Base-by-base conservation (phyloP, 192 early-diverging fungal genomes). In the Coemansia sp. region DNA sequence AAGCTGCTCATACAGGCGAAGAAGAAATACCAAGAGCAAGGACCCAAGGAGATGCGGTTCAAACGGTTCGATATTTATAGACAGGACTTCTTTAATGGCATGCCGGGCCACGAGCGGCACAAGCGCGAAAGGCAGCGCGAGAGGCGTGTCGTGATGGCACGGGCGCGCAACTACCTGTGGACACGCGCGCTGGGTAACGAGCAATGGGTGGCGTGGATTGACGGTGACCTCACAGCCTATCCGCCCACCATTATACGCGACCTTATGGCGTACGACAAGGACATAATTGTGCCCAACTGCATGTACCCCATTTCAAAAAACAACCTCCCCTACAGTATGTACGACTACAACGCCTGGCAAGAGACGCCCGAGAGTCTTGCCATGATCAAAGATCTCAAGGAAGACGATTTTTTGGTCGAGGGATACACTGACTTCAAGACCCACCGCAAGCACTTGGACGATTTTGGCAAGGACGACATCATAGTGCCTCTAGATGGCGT, bases 131-230 rank as follows among this genome's bases (percentile, higher is more conserved):
- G 81, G 21, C 90, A 91, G 68, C 68, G 69, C 9, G 67, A 82
- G 37, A 84, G 90, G 27, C 84, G 90, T 31, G 76, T 69, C 31
- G 82, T 85, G 42, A 84, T 91, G 77, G 88, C 90, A 21, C 79
- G 80, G 15, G 84, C 84, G 42, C 84, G 90, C 62, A 92, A 90
- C 57, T 80, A 76, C 12, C 65, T 90, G 27, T 77, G 89, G 69
- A 80, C 84, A 0, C 76, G 85, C 10, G 82, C 90, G 1, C 66
- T 92, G 19, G 62, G 71, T n/a, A 77, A 86, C 62, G 86, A 88
- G 36, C 80, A 85, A 10, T 92, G 90, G 90, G 89, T 92, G 15
- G 78, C 89, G 14, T 92, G 90, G 90, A 74, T 92, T 8, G 90
- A 92, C 48, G 86, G 85, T 8, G 90, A 91, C 72, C 84, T 91